Conservation (phyloP, 2,329 filamentous ascomycete genomes). For the Verticillium longisporum region DNA sequence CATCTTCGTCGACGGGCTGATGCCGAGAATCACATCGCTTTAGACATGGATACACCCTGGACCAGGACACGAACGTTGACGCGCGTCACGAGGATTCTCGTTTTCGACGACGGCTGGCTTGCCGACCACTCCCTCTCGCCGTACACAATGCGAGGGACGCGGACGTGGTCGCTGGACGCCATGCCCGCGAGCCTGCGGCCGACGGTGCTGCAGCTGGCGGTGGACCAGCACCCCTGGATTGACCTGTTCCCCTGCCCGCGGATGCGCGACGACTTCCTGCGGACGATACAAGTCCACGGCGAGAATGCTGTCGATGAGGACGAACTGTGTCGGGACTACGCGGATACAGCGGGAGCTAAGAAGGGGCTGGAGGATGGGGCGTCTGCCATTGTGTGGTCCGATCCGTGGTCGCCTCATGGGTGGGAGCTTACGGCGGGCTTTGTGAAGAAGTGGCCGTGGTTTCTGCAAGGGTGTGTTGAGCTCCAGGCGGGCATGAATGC, state of each 20-base stretch:
- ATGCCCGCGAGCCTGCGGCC: constrained; percentile 16
- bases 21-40: too few species aligned
- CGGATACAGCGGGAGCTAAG: constrained; percentile 5
- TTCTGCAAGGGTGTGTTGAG: constrained; percentile 28
- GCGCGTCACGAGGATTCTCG: constrained; percentile 6
- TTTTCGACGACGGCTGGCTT: constrained; percentile 8
- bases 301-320: constrained; percentile 9
- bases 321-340: constrained; percentile 8
- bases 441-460: constrained; percentile 34
- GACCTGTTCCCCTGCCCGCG: constrained; percentile 22
- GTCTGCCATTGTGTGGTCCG: constrained; percentile 8
- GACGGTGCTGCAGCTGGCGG: constrained; percentile 17
- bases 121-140: constrained; percentile 13
- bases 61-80: neutral
- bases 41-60: too few species aligned
- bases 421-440: constrained; percentile 43
- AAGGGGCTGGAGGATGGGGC: constrained; percentile 4
- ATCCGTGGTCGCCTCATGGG: constrained; percentile 28
- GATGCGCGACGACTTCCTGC: constrained; percentile 21
- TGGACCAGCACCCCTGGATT: constrained; percentile 24
- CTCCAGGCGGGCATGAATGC: constrained; percentile 27
- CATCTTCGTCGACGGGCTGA: too few species aligned
- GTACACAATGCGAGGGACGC: constrained; percentile 7
- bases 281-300: constrained; percentile 1
- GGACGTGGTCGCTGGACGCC: neutral